Conservation (phyloP, 805 yeast genomes). For the Kurtzmaniella fragi region DNA sequence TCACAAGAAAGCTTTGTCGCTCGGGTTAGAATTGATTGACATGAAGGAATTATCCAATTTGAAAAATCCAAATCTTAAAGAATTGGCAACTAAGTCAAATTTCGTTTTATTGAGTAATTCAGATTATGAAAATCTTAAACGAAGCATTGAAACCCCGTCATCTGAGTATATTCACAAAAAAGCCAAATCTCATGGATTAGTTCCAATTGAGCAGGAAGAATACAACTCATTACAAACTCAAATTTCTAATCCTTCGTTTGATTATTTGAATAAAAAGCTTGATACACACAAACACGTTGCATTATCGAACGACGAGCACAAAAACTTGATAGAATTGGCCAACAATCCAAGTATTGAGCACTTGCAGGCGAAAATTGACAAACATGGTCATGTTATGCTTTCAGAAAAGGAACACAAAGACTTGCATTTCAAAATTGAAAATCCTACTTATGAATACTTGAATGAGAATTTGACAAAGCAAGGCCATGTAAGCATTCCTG, state of each 20-base stretch:
- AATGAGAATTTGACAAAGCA: slow-evolving; percentile 15
- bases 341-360: slow-evolving; percentile 16
- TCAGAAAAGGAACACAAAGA: slow-evolving; percentile 2
- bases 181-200: slow-evolving; percentile 12
- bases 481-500: slow-evolving; percentile 10
- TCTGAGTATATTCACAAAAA: slow-evolving; percentile 8
- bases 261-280: no score
- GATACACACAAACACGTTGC: not conserved
- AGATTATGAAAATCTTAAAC: slow-evolving; percentile 7
- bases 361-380: slow-evolving; percentile 11
- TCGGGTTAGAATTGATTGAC: slow-evolving; percentile 11
- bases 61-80: not conserved
- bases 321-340: slow-evolving; percentile 9
- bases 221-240: slow-evolving; percentile 1
- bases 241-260: no score
- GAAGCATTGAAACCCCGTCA: not conserved
- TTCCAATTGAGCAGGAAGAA: slow-evolving; percentile 10
- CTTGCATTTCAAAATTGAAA: not conserved
- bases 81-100: slow-evolving; percentile 4
- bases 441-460: slow-evolving; percentile 27
- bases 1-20: slow-evolving; percentile 7
- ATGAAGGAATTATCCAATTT: slow-evolving; percentile 7
- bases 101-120: slow-evolving; percentile 11
- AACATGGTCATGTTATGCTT: slow-evolving; percentile 4
- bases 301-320: slow-evolving; percentile 6